Conservation (phyloP, 139 green algal species). For the Picochlorum sp. region DNA sequence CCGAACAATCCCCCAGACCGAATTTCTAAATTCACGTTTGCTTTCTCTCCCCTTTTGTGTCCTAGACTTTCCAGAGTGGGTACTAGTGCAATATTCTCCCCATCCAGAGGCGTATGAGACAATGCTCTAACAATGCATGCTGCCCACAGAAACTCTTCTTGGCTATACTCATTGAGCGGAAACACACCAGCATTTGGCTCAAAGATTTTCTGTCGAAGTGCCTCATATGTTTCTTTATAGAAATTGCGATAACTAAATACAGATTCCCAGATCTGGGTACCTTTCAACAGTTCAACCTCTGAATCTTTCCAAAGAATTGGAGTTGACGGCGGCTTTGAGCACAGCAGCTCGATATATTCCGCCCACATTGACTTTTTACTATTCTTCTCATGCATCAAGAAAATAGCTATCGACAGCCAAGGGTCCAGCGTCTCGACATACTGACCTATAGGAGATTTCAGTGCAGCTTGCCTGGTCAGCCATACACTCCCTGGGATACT, state of each 20-base stretch:
- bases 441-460: conserved; percentile 10
- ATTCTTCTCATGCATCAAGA: conserved; percentile 50
- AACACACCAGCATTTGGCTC: conserved; percentile 24
- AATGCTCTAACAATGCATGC: conserved; percentile 59
- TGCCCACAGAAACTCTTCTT: conserved; percentile 57
- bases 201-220: conserved; percentile 42
- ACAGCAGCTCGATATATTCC: conserved; percentile 35
- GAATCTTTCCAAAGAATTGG: conserved; percentile 60
- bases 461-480: conserved; percentile 22
- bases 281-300: conserved; percentile 37
- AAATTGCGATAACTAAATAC: conserved; percentile 58
- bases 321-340: conserved; percentile 7
- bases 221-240: conserved; percentile 37
- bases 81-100: conserved; percentile 54
- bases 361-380: conserved; percentile 17
- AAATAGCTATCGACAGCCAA: conserved; percentile 65
- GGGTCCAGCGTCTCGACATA: conserved; percentile 32
- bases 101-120: conserved; percentile 58
- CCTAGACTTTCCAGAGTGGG: conserved; percentile 65
- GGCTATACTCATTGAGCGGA: conserved; percentile 34
- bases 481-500: conserved; percentile 27
- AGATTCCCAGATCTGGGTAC: conserved; percentile 52
- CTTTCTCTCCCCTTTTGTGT: conserved; percentile 21
- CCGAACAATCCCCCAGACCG: conserved; percentile 43
- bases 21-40: conserved; percentile 29